Evolutionary conservation across 2,329 filamentous ascomycete species (phyloP), one percentile per base, ranked within the genome.

Genomic region (Sordariomycetes sp.): DNA sequence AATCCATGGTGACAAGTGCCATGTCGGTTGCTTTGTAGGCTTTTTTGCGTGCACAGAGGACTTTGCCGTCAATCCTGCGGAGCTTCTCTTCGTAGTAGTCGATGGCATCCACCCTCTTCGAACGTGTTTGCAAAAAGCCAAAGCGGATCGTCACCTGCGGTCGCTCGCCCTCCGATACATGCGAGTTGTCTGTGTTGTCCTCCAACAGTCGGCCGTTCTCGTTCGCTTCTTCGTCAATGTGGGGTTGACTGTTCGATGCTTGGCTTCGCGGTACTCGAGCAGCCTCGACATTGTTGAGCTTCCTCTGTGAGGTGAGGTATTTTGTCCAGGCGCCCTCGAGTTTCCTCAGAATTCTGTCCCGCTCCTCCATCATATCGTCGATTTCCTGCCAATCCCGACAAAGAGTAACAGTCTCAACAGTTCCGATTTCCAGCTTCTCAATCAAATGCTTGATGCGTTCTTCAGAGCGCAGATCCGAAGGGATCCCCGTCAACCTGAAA

Each of bases 1-100:
- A 92, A 61, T 95, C 86, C 86, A 98, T 93, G 0, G 92, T 96
- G 25, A 98, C 85, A 55, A 98, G 95, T 1, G 93, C 93, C 39
- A 93, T 72, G 32, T 90, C 82, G 1, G 80, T 88, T 0, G 92
- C 70, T 6, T 71, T 63, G 47, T 87, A 96, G 4, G 82, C 72
- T 54, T 85, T 84, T 48, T 77, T 75, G 19, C 92, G 76, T 9
- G 86, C 75, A 7, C 60, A 59, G 7, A 61, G 57, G 33, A 98
- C 86, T 43, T 79, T 71, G 32, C 85, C 82, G 44, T 98, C 90
- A 3, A 93, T 57, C 12, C 72, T 70, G 18, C 82, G 79, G 23
- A 98, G 70, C 51, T 83, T 82, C 55, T 94, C 86, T 47, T 93
- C 83, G 49, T 88, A 95, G 54, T 95, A 92, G 54, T 96, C 84